Conservation (phyloP, 129 eudicot genomes). For the Chrysanthemum seticuspe region DNA sequence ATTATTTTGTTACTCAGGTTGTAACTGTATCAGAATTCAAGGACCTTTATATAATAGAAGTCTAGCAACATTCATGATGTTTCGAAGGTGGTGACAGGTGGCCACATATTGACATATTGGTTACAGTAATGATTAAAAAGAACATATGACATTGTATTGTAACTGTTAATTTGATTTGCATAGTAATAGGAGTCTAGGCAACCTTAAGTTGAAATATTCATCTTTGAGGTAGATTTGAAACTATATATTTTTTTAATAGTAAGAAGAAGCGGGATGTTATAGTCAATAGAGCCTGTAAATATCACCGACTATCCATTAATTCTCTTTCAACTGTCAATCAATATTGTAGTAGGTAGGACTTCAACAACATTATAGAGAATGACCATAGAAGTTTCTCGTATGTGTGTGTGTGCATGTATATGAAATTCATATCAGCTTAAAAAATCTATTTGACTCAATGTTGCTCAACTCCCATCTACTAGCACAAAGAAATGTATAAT, state of each 20-base stretch:
- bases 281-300: neutral
- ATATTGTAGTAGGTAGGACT: conserved; percentile 5
- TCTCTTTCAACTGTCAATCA: neutral
- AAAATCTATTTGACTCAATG: neutral
- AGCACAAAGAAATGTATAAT: neutral
- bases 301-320: neutral
- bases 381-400: neutral
- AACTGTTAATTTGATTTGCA: too few relatives aligned
- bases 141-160: neutral
- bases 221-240: too few relatives aligned
- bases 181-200: too few relatives aligned
- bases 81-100: neutral
- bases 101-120: neutral
- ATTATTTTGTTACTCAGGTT: neutral
- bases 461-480: conserved; percentile 17
- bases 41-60: neutral
- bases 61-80: neutral
- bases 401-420: neutral
- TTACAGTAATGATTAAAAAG: neutral
- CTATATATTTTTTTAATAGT: too few relatives aligned
- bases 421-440: neutral
- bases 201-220: too few relatives aligned
- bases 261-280: neutral
- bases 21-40: neutral
- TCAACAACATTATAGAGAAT: conserved; percentile 10